Evolutionary conservation across 768 basidiomycete species (phyloP).

Genomic region (Leccinellum rugosiceps): DNA sequence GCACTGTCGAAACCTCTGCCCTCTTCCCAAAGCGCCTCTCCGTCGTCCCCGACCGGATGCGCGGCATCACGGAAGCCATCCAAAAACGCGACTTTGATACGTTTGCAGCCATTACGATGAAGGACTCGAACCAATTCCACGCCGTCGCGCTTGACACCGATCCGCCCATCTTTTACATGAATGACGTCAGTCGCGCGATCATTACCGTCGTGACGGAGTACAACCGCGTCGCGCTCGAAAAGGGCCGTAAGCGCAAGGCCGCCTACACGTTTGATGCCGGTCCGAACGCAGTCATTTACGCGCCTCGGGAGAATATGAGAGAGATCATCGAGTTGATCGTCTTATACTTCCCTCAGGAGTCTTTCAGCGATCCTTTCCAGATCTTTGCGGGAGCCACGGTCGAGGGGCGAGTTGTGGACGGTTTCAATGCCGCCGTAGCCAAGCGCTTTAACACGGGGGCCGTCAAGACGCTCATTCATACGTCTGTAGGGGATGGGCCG

Average conservation of each 20-base stretch:
- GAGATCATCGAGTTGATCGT: slow-evolving; percentile 75
- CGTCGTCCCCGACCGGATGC: slow-evolving; percentile 89
- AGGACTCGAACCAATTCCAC: slow-evolving; percentile 98
- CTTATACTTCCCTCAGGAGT: slow-evolving; percentile 81
- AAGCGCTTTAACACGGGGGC: slow-evolving; percentile 70
- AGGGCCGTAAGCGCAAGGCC: slow-evolving; percentile 63
- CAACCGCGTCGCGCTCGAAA: slow-evolving; percentile 72
- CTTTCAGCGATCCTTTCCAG: slow-evolving; percentile 74
- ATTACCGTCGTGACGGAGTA: slow-evolving; percentile 88
- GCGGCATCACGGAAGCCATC: slow-evolving; percentile 78
- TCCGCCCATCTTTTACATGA: slow-evolving; percentile 99
- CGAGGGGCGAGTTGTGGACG: slow-evolving; percentile 53
- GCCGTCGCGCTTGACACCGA: slow-evolving; percentile 95
- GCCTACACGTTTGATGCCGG: slow-evolving; percentile 99
- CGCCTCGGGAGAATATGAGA: slow-evolving; percentile 69
- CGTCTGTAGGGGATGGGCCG: slow-evolving; percentile 89
- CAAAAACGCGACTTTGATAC: slow-evolving; percentile 73
- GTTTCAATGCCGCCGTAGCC: slow-evolving; percentile 79
- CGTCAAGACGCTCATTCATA: slow-evolving; percentile 90
- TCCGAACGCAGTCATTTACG: slow-evolving; percentile 97
- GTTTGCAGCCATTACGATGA: slow-evolving; percentile 93
- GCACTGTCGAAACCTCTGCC: slow-evolving; percentile 88
- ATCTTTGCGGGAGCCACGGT: slow-evolving; percentile 48
- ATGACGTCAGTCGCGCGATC: slow-evolving; percentile 94
- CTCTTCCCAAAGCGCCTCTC: slow-evolving; percentile 89